Evolutionary conservation across 2,329 filamentous ascomycete species (phyloP).

Genomic region (Drechmeria coniospora): DNA sequence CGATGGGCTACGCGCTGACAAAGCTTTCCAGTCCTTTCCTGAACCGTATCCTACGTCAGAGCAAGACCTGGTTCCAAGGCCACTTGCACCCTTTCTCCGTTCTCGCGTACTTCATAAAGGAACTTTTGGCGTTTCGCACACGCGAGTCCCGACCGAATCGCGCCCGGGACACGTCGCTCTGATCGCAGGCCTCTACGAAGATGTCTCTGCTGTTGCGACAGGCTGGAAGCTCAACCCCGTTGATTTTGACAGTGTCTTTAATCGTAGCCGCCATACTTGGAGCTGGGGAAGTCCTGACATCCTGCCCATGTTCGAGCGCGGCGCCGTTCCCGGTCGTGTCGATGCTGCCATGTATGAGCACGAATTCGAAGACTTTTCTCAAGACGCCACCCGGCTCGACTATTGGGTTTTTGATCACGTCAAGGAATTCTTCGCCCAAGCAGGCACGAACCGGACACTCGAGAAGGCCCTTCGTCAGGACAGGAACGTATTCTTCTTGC

Average conservation of each 20-base stretch:
- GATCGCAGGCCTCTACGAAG: constrained; percentile 92
- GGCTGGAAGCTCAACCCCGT: constrained; percentile 98
- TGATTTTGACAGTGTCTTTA: constrained; percentile 98
- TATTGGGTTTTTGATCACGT: constrained; percentile 94
- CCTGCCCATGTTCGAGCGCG: constrained; percentile 88
- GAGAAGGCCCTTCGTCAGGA: constrained; percentile 60
- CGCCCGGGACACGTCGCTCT: constrained; percentile 91
- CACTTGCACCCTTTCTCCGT: constrained; percentile 79
- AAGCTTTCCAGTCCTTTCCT: constrained; percentile 86
- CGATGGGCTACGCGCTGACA: constrained; percentile 91
- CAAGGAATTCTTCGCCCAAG: constrained; percentile 69
- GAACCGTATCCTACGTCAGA: constrained; percentile 62
- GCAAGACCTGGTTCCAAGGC: constrained; percentile 54
- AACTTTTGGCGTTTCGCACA: constrained; percentile 95
- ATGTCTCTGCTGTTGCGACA: constrained; percentile 92
- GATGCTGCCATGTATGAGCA: constrained; percentile 74
- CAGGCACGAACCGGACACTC: constrained; percentile 62
- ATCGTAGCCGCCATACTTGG: constrained; percentile 92
- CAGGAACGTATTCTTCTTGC: constrained; percentile 87
- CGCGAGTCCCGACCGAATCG: constrained; percentile 90
- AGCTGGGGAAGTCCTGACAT: constrained; percentile 99
- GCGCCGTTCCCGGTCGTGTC: constrained; percentile 74
- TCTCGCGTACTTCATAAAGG: constrained; percentile 77
- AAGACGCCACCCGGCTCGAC: constrained; percentile 67
- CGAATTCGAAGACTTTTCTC: constrained; percentile 81